A percentile compares a stretch with the other conserved stretches of the same genome.
These are phyloP conservation scores for Cladorrhinum sp. DNA, from an alignment of 2,329 filamentous ascomycete species.

Conservation along the genomic window DNA sequence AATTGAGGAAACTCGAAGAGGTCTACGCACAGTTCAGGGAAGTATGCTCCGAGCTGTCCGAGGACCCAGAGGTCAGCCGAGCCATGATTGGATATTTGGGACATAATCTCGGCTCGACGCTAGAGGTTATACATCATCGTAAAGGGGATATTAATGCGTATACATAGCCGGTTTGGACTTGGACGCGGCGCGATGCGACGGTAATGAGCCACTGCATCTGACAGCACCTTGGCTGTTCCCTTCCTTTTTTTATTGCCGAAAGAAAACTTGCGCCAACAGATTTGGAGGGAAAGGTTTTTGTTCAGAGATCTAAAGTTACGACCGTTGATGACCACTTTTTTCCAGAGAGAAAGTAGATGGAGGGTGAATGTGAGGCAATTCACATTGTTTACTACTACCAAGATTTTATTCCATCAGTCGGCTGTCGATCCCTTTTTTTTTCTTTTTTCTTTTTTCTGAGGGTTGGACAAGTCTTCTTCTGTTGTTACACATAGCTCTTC, in stretches of 20 bases:
- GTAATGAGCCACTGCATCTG: constrained; percentile 8
- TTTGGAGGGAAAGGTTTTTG: neutral
- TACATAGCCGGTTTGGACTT: constrained; percentile 6
- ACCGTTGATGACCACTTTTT: neutral
- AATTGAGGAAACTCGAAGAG: constrained; percentile 47
- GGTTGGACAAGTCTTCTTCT: neutral
- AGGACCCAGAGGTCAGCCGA: constrained; percentile 43
- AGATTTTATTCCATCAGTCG: neutral
- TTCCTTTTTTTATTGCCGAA: neutral
- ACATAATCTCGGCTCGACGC: constrained; percentile 41
- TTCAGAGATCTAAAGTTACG: neutral
- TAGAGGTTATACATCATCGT: constrained; percentile 41
- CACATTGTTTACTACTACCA: neutral
- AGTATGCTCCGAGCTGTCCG: constrained; percentile 39
- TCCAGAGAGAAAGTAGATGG: neutral
- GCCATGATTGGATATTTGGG: constrained; percentile 46
- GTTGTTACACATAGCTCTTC: neutral
- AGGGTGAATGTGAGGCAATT: neutral
- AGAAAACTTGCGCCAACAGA: neutral
- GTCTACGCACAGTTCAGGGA: constrained; percentile 45
- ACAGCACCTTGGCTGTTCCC: neutral
- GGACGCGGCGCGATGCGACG: neutral
- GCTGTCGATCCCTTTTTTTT: neutral
- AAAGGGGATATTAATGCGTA: constrained; percentile 17
- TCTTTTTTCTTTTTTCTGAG: neutral